Percentiles rank a stretch among this genome's conserved stretches.
These are phyloP conservation scores for Dactylellina parvicollis DNA, from an alignment of 2,329 filamentous ascomycete species.

Conservation along the genomic window DNA sequence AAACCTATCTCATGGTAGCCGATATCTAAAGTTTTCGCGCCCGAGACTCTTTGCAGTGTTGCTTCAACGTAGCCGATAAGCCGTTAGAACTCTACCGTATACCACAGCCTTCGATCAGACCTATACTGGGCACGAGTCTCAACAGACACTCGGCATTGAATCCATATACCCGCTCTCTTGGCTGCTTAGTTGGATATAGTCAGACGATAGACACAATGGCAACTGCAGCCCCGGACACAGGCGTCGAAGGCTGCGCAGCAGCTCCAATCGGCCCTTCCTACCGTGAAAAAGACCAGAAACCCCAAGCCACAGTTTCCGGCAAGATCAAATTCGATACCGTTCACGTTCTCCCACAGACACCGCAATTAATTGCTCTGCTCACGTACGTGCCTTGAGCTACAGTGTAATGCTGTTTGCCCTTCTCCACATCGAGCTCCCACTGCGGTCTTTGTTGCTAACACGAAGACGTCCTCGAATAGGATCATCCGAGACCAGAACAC, in stretches of 20 bases:
- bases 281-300: conserved; percentile 57
- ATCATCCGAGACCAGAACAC: conserved; percentile 96
- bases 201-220: conserved; percentile 22
- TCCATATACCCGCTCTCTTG: background rate
- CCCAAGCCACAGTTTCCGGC: conserved; percentile 72
- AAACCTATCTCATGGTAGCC: conserved; percentile 17
- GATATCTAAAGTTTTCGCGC: conserved; percentile 28
- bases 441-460: background rate
- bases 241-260: conserved; percentile 47
- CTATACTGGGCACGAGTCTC: background rate
- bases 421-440: background rate
- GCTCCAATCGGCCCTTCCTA: conserved; percentile 58
- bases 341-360: conserved; percentile 87
- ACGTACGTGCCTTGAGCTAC: conserved; percentile 80
- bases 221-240: conserved; percentile 39
- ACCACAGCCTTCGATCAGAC: no score
- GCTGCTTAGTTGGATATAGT: background rate
- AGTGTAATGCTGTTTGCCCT: background rate
- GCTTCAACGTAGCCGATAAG: background rate
- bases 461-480: conserved; percentile 64
- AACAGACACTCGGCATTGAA: background rate
- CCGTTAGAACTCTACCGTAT: no score
- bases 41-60: background rate
- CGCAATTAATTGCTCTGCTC: conserved; percentile 94
- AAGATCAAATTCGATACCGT: conserved; percentile 85